Conservation (phyloP, 2,329 filamentous ascomycete genomes). For the Penicillium sp. region DNA sequence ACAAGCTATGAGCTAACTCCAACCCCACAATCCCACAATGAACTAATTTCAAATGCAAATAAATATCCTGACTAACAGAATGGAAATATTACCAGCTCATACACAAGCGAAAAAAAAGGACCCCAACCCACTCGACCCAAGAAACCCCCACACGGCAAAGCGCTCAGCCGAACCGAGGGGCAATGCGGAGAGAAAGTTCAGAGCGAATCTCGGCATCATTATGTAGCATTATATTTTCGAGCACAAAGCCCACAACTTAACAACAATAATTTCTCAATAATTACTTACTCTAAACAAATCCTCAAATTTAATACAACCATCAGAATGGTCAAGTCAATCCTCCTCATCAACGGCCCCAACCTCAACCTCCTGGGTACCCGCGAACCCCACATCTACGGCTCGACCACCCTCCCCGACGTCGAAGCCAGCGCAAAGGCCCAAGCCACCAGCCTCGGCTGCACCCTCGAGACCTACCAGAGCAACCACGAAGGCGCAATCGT, state of each 20-base stretch:
- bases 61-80: background rate
- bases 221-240: background rate
- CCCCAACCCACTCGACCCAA: background rate
- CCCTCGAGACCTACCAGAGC: slow-evolving; percentile 66
- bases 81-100: slow-evolving; percentile 1
- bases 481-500: slow-evolving; percentile 76
- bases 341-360: slow-evolving; percentile 80
- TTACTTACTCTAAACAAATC: background rate
- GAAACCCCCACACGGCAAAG: slow-evolving; percentile 20
- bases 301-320: background rate
- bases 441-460: slow-evolving; percentile 50
- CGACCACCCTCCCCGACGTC: slow-evolving; percentile 66
- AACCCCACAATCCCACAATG: background rate
- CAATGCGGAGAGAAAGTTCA: slow-evolving; percentile 13
- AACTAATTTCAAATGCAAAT: background rate
- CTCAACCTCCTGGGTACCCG: slow-evolving; percentile 76
- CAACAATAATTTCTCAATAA: background rate
- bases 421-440: slow-evolving; percentile 52
- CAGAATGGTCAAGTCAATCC: slow-evolving; percentile 50
- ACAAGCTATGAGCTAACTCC: background rate
- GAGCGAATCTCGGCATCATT: background rate
- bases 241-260: background rate
- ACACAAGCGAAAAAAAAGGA: background rate
- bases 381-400: slow-evolving; percentile 73
- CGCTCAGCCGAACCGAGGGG: slow-evolving; percentile 15